Evolutionary conservation across 2,329 filamentous ascomycete species (phyloP).

Genomic region (Ascosphaera aggregata): DNA sequence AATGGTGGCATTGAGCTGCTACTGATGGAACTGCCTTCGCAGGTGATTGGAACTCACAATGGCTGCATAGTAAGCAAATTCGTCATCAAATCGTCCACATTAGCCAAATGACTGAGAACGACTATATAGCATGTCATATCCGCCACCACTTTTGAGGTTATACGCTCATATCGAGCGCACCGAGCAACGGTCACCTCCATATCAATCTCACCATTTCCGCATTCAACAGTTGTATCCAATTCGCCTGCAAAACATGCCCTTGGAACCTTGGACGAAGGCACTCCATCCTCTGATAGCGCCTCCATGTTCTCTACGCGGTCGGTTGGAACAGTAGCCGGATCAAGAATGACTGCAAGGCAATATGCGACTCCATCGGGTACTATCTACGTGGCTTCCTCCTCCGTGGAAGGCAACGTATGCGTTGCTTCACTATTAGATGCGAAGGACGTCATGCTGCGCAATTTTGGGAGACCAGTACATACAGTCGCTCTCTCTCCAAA

Average conservation of each 20-base stretch:
- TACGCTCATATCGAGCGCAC: constrained; percentile 81
- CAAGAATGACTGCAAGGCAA: constrained; percentile 8
- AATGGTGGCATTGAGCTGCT: not conserved
- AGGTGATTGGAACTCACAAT: constrained; percentile 88
- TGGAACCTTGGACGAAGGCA: constrained; percentile 13
- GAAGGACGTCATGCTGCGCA: constrained; percentile 75
- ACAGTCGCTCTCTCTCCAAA: constrained; percentile 87
- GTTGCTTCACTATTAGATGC: constrained; percentile 67
- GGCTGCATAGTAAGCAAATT: constrained; percentile 59
- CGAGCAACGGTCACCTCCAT: constrained; percentile 74
- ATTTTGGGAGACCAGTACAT: constrained; percentile 83
- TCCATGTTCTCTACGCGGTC: constrained; percentile 11
- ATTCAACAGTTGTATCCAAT: constrained; percentile 26
- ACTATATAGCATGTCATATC: constrained; percentile 52
- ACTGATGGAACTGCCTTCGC: constrained; percentile 7
- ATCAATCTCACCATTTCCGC: constrained; percentile 68
- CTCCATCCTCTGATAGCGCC: constrained; percentile 7
- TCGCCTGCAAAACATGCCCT: constrained; percentile 15
- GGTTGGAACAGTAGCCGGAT: constrained; percentile 10
- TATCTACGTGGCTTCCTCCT: constrained; percentile 82
- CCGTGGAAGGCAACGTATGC: constrained; percentile 88
- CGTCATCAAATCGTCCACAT: not conserved
- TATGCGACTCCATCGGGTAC: constrained; percentile 63
- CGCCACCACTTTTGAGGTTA: constrained; percentile 53
- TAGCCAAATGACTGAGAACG: constrained; percentile 9